Conservation (phyloP, 2,329 filamentous ascomycete genomes). For the Fusarium algeriense region DNA sequence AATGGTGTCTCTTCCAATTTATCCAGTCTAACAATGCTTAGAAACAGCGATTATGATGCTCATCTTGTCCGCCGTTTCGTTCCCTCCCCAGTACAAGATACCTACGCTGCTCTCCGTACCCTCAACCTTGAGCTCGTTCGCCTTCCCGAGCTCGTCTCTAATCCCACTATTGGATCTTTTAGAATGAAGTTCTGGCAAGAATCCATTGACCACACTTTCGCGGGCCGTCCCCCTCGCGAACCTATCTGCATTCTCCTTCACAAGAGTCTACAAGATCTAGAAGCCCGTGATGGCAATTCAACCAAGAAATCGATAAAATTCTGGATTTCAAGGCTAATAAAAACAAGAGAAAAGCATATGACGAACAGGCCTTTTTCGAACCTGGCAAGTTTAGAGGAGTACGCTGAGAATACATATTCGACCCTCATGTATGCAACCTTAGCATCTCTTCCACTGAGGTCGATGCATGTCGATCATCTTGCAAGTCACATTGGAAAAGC, state of each 20-base stretch:
- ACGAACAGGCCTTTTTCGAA: conserved; percentile 84
- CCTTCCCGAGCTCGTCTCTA: conserved; percentile 90
- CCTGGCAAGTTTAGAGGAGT: conserved; percentile 81
- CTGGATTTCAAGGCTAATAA: conserved; percentile 83
- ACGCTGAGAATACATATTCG: conserved; percentile 95
- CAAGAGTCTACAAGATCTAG: conserved; percentile 74
- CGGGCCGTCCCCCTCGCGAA: conserved; percentile 85
- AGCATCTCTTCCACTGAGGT: conserved; percentile 81
- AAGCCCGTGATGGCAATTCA: conserved; percentile 56
- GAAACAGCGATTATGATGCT: conserved; percentile 89
- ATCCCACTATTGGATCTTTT: conserved; percentile 85
- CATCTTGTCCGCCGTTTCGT: conserved; percentile 89
- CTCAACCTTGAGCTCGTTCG: conserved; percentile 93
- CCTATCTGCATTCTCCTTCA: conserved; percentile 89
- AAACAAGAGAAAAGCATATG: conserved; percentile 84
- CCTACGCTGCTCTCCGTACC: conserved; percentile 90
- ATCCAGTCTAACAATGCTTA: conserved; percentile 53
- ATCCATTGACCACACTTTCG: conserved; percentile 80
- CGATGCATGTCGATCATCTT: conserved; percentile 89
- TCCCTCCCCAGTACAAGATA: conserved; percentile 78
- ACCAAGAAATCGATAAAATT: conserved; percentile 70
- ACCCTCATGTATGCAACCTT: conserved; percentile 91
- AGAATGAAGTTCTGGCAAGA: conserved; percentile 97
- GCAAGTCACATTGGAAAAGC: conserved; percentile 97
- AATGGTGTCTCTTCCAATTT: fast-evolving